Evolutionary conservation across 345 rosid genomes (phyloP).

Genomic region (Eucalyptus lansdowneana): DNA sequence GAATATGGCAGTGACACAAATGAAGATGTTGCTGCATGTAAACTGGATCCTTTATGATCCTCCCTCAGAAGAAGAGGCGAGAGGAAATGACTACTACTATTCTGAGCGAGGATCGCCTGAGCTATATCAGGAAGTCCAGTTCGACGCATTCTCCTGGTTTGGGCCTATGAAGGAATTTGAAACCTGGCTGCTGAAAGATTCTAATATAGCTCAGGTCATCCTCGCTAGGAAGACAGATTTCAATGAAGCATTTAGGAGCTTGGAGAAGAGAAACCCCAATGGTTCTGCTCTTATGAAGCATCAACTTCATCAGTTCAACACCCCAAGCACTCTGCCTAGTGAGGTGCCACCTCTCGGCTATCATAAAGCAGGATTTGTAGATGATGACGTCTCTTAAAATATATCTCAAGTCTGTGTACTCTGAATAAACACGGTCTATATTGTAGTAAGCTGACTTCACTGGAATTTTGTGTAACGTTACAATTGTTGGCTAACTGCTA

Average conservation of each 20-base stretch:
- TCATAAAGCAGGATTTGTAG: constrained; percentile 66
- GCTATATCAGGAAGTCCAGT: constrained; percentile 9
- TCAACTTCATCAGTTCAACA: constrained; percentile 6
- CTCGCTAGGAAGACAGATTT: constrained; percentile 25
- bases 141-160: constrained; percentile 37
- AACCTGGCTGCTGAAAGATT: constrained; percentile 22
- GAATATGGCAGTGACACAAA: not conserved
- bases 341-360: constrained; percentile 42
- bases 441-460: too few relatives aligned
- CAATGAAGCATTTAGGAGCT: constrained; percentile 38
- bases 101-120: too few relatives aligned
- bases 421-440: too few relatives aligned
- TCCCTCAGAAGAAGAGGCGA: too few relatives aligned
- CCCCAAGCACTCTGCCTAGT: not conserved
- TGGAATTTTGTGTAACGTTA: too few relatives aligned
- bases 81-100: not conserved
- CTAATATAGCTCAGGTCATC: constrained; percentile 26
- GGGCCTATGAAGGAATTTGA: constrained; percentile 54
- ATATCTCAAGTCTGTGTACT: too few relatives aligned
- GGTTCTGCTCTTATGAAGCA: constrained; percentile 32
- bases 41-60: too few relatives aligned
- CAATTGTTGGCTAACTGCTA: too few relatives aligned
- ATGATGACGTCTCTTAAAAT: constrained; percentile 31
- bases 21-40: not conserved
- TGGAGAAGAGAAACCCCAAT: constrained; percentile 34